Percentiles rank a stretch among this genome's conserved stretches.
Evolutionary conservation across 2,329 filamentous ascomycete species (phyloP).

Genomic region (Fusarium dimerum): DNA sequence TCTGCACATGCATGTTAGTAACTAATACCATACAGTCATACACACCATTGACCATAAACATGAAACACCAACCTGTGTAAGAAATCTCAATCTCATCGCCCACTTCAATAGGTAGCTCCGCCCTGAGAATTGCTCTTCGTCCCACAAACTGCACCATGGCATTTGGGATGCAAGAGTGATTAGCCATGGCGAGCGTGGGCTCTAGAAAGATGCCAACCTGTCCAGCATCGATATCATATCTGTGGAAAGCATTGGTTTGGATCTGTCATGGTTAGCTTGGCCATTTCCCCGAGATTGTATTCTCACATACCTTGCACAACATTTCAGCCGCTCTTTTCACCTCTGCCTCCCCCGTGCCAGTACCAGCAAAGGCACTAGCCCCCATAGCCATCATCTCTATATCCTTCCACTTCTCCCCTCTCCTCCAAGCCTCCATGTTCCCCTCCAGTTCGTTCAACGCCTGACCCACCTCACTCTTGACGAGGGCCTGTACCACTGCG

Average conservation of each 20-base stretch:
- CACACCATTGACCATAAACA: neutral
- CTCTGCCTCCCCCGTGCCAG: constrained; percentile 36
- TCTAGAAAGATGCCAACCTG: constrained; percentile 59
- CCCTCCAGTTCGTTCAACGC: constrained; percentile 46
- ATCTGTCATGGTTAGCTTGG: constrained; percentile 42
- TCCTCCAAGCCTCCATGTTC: constrained; percentile 44
- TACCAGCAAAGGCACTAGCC: constrained; percentile 43
- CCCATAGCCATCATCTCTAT: constrained; percentile 50
- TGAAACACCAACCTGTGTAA: constrained; percentile 54
- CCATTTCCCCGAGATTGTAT: too few species aligned
- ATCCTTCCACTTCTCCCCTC: constrained; percentile 44
- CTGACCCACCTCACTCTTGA: constrained; percentile 37
- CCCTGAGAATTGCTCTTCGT: constrained; percentile 51
- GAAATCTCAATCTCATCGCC: constrained; percentile 63
- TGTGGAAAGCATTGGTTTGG: constrained; percentile 63
- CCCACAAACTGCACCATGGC: constrained; percentile 58
- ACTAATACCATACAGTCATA: too few species aligned
- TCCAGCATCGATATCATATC: constrained; percentile 53
- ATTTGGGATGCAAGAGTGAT: constrained; percentile 64
- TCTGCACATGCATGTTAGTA: constrained; percentile 37
- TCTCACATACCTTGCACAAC: constrained; percentile 52
- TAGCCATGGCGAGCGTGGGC: constrained; percentile 57
- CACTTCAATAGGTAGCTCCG: constrained; percentile 48
- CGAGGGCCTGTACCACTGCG: constrained; percentile 52
- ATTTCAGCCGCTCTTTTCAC: constrained; percentile 46